A percentile compares a stretch with the other conserved stretches of the same genome.
Conservation (phyloP, 345 rosid genomes). For the Salix koriyanagi region DNA sequence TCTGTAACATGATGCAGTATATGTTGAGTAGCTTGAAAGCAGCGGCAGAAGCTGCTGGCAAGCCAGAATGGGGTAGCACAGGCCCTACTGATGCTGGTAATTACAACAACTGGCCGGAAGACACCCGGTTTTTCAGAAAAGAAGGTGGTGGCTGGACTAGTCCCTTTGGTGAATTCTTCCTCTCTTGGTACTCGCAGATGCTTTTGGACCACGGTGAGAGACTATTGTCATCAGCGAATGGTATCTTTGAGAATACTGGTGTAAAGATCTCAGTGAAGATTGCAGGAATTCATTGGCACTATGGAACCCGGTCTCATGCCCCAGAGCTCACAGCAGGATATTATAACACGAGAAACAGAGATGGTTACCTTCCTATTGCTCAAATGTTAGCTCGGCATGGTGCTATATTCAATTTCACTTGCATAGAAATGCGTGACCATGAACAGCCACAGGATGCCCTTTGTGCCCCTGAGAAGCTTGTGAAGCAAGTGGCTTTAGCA, state of each 20-base stretch:
- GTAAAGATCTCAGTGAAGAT: slow-evolving; percentile 82
- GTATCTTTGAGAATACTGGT: slow-evolving; percentile 39
- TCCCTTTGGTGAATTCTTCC: slow-evolving; percentile 84
- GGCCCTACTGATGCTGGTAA: slow-evolving; percentile 97
- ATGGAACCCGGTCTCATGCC: slow-evolving; percentile 88
- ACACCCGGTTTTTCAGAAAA: slow-evolving; percentile 70
- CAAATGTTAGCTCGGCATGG: slow-evolving; percentile 83
- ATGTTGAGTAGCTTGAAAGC: slow-evolving; percentile 77
- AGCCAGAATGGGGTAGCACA: slow-evolving; percentile 89
- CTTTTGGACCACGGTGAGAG: slow-evolving; percentile 78
- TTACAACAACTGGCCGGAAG: slow-evolving; percentile 97
- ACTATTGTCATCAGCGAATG: slow-evolving; percentile 59
- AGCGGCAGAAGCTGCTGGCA: slow-evolving; percentile 81
- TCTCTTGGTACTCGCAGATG: slow-evolving; percentile 87
- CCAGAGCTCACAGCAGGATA: slow-evolving; percentile 99
- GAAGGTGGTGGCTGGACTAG: slow-evolving; percentile 86
- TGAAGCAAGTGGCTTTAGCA: slow-evolving; percentile 80
- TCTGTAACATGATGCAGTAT: slow-evolving; percentile 48
- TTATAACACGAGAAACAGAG: slow-evolving; percentile 80
- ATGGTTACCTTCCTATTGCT: slow-evolving; percentile 91
- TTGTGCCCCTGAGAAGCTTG: slow-evolving; percentile 91
- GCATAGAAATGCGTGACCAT: slow-evolving; percentile 93
- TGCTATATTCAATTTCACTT: slow-evolving; percentile 90
- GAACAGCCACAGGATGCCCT: slow-evolving; percentile 96
- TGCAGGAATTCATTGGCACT: slow-evolving; percentile 99